Evolutionary conservation across 169 alveolate species (phyloP).

Genomic region (Sarcocystis neurona): DNA sequence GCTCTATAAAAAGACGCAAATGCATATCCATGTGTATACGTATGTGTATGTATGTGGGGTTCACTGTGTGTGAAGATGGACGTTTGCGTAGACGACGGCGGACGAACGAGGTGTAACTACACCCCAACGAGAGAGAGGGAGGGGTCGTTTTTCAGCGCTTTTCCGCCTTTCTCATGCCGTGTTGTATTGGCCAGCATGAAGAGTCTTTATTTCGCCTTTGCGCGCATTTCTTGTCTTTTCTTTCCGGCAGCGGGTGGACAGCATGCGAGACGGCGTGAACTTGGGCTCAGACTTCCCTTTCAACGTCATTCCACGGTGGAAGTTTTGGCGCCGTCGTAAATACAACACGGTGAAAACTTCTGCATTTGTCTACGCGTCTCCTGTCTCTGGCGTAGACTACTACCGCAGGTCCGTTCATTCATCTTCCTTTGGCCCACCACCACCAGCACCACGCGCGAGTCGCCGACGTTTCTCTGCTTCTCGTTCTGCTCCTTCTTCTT

Average conservation of each 20-base stretch:
- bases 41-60: too few species aligned
- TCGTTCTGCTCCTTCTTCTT: too few species aligned
- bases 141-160: not conserved
- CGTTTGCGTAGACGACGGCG: too few species aligned
- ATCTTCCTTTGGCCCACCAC: too few species aligned
- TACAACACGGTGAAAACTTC: conserved; percentile 74
- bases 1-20: too few species aligned
- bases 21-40: too few species aligned
- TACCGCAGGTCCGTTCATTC: not conserved
- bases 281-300: conserved; percentile 82
- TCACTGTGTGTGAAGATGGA: too few species aligned
- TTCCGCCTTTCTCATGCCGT: not conserved
- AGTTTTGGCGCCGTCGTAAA: conserved; percentile 77
- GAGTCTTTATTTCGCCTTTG: not conserved
- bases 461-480: too few species aligned
- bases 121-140: too few species aligned
- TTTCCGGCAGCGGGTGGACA: conserved; percentile 68
- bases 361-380: conserved; percentile 18
- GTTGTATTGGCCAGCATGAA: not conserved
- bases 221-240: not conserved
- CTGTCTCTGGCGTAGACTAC: conserved; percentile 36
- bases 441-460: too few species aligned
- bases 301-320: conserved; percentile 72
- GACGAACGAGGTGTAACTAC: too few species aligned
- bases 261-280: conserved; percentile 79